Evolutionary conservation across 106 monocot genomes (phyloP).

Genomic region (Apostasia ramifera): DNA sequence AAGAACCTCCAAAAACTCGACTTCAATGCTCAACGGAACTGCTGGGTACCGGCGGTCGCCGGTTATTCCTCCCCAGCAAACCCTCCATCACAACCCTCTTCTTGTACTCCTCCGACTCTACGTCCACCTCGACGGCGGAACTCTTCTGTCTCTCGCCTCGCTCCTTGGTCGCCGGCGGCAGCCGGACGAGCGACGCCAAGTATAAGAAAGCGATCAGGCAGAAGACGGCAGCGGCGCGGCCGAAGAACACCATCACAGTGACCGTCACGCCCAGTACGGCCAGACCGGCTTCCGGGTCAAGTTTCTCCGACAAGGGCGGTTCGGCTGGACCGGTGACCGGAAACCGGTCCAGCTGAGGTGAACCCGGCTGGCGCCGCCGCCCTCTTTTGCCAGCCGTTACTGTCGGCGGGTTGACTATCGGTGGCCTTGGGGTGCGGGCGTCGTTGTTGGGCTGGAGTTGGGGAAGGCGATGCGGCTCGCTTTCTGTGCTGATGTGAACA

Average conservation of each 20-base stretch:
- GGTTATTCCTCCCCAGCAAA: constrained; percentile 6
- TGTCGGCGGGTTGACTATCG: too few relatives aligned
- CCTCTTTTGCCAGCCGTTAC: too few relatives aligned
- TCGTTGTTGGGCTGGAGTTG: too few relatives aligned
- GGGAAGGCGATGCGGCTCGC: too few relatives aligned
- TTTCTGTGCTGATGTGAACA: too few relatives aligned
- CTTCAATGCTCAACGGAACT: too few relatives aligned
- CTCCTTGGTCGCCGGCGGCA: background rate
- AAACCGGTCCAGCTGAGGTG: too few relatives aligned
- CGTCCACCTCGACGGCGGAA: background rate
- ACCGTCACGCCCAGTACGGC: background rate
- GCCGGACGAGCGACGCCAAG: background rate
- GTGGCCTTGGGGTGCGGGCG: too few relatives aligned
- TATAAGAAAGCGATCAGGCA: constrained; percentile 9
- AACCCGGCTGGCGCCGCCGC: too few relatives aligned
- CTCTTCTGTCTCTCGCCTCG: background rate
- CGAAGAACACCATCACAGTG: background rate
- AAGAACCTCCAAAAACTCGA: too few relatives aligned
- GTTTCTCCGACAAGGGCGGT: background rate
- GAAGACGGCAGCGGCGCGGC: constrained; percentile 5
- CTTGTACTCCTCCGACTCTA: constrained; percentile 11
- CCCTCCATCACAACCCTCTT: constrained; percentile 15
- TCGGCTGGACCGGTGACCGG: too few relatives aligned
- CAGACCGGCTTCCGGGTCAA: constrained; percentile 2
- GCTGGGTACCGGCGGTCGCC: background rate